Percentiles rank a stretch among this genome's conserved stretches.
These are phyloP conservation scores for Musa beccarii DNA, from an alignment of 176 grass and related monocot genomes.

Conservation along the genomic window DNA sequence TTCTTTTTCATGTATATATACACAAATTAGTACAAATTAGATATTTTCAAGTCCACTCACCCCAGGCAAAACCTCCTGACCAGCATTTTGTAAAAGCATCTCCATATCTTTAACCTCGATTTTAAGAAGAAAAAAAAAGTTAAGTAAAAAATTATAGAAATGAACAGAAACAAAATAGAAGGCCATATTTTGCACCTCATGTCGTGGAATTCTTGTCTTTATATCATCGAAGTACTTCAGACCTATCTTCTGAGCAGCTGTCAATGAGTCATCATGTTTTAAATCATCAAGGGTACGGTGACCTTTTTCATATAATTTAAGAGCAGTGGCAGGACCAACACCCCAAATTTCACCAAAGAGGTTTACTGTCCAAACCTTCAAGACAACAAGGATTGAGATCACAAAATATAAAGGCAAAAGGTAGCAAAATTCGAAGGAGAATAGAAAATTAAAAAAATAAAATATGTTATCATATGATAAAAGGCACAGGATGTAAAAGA, in stretches of 20 bases:
- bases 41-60: conserved; percentile 39
- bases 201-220: conserved; percentile 75
- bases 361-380: conserved; percentile 64
- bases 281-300: conserved; percentile 80
- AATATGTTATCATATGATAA: neutral
- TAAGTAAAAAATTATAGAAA: neutral
- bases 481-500: neutral
- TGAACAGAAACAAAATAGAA: neutral
- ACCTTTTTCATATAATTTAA: conserved; percentile 95
- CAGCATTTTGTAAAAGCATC: conserved; percentile 67
- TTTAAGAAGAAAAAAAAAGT: conserved; percentile 11
- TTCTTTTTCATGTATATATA: neutral
- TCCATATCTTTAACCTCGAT: conserved; percentile 83
- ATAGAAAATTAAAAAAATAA: neutral
- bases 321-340: conserved; percentile 81
- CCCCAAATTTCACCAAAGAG: conserved; percentile 98
- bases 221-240: conserved; percentile 88
- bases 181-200: conserved; percentile 34
- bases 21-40: neutral
- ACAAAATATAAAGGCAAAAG: neutral
- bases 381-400: conserved; percentile 14
- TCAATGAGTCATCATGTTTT: conserved; percentile 60
- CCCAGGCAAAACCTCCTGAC: conserved; percentile 59
- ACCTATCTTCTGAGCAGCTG: conserved; percentile 66
- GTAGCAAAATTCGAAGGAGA: neutral